Evolutionary conservation across 495 filamentous ascomycete genomes (phyloP).

Genomic region (Trichoderma erinaceum): DNA sequence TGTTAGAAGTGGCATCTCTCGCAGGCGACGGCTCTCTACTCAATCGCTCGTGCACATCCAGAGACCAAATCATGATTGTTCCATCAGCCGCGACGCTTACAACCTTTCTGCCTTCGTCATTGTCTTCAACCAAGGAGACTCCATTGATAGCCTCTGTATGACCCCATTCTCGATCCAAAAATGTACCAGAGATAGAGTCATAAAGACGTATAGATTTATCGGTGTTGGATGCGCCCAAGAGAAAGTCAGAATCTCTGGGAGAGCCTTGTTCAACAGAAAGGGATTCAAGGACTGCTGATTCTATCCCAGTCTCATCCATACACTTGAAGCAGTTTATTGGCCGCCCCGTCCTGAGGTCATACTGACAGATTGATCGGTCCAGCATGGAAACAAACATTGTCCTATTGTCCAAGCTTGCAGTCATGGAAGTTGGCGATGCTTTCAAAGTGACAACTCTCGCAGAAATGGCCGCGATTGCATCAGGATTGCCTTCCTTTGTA

Average conservation of each 20-base stretch:
- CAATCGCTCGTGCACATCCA: constrained; percentile 41
- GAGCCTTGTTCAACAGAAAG: constrained; percentile 53
- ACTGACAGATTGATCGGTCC: constrained; percentile 74
- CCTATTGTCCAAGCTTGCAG: constrained; percentile 54
- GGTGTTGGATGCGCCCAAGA: constrained; percentile 80
- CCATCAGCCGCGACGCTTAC: constrained; percentile 78
- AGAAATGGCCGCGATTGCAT: constrained; percentile 69
- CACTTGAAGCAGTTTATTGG: constrained; percentile 70
- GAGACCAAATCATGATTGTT: constrained; percentile 78
- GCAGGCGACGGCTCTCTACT: constrained; percentile 43
- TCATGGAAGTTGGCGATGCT: constrained; percentile 80
- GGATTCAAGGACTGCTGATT: constrained; percentile 75
- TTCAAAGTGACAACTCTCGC: constrained; percentile 71
- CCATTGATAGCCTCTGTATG: constrained; percentile 89
- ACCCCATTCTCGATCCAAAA: constrained; percentile 85
- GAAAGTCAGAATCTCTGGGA: constrained; percentile 40
- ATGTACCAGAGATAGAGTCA: constrained; percentile 63
- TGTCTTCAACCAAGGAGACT: constrained; percentile 61
- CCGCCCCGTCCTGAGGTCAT: constrained; percentile 66
- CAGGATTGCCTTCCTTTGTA: constrained; percentile 59
- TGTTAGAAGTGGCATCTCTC: constrained; percentile 51
- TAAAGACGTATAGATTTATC: constrained; percentile 94
- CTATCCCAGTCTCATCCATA: constrained; percentile 66
- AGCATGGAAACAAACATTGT: constrained; percentile 68
- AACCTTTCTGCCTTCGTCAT: constrained; percentile 47